Base-by-base conservation (phyloP, 1,284 basidiomycete genomes). In the Mycosarcoma maydis region DNA sequence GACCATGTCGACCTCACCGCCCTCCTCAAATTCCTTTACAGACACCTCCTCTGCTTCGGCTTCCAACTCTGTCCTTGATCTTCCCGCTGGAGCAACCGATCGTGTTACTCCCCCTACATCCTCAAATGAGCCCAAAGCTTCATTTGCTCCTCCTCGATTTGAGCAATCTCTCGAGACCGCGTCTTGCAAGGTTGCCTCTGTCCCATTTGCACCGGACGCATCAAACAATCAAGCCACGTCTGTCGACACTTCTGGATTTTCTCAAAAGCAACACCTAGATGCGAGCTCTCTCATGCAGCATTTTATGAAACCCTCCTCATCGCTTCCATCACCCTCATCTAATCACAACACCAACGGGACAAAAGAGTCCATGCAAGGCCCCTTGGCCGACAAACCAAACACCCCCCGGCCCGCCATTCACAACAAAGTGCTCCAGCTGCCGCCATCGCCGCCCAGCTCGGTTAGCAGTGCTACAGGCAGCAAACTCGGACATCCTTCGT, bases 41-140 rank as follows among this genome's bases (percentile, higher is more conserved):
- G 19, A 30, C 14, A 27, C 17, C 17, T 38, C 36, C n/a, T 30
- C 50, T 13, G 27, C 47, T 6, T 22, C 64, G 14, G 19, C 58
- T 5, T 62, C 65, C 44, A 68, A 62, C 42, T 55, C 53, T 8
- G 49, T 68, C 6, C 44, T 68, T 19, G 65, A 68, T 36, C 58
- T 68, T n/a, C 44, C 62, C n/a, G 65, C 53, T 16, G 65, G 58
- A n/a, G 65, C 65, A 8, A 45, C 65, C 8, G 53, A 32, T 26
- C 47, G 65, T 19, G 36, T 62, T 48, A 62, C 50, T 16, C 57
- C 58, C 4, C 58, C 65, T 14, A 14, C 58, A 14, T 36, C 65
- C 9, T 30, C 55, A 13, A 30, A 33, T n/a, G 17, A 50, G 1
- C 16, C 16, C 29, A 17, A 34, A n/a, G 8, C 40, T 9, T 8